Conservation (phyloP, 495 filamentous ascomycete genomes). For the Podospora sp. region DNA sequence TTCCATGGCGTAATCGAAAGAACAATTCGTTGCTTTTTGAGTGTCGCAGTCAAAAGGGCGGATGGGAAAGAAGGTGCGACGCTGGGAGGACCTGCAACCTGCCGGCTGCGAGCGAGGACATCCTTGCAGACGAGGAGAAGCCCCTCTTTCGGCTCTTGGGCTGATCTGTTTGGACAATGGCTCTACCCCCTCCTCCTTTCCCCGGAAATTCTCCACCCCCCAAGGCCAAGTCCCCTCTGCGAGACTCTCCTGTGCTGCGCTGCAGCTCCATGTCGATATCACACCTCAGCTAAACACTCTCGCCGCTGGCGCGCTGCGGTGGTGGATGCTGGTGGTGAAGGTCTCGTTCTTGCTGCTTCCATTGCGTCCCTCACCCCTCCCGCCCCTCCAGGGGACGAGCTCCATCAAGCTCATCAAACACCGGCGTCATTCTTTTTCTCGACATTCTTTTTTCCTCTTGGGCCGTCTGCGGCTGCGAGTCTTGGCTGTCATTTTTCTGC, state of each 20-base stretch:
- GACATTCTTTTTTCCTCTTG: neutral
- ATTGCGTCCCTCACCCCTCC: neutral
- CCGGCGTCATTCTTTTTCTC: neutral
- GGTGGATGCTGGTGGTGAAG: neutral
- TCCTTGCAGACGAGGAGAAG: constrained; percentile 12
- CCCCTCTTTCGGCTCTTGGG: constrained; percentile 13
- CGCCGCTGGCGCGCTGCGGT: neutral
- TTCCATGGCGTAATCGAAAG: constrained; percentile 38
- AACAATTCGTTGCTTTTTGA: constrained; percentile 29
- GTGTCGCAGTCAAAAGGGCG: constrained; percentile 4
- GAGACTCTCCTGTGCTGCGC: neutral
- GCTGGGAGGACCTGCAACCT: constrained; percentile 1
- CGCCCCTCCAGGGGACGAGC: neutral
- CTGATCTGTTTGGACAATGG: constrained; percentile 25
- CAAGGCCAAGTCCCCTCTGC: constrained; percentile 8
- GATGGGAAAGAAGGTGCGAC: constrained; percentile 11
- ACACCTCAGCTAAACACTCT: constrained; percentile 7
- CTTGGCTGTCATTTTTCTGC: constrained; percentile 7
- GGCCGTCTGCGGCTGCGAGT: neutral
- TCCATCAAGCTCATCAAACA: constrained; percentile 11
- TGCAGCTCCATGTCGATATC: constrained; percentile 26
- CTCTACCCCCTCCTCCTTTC: constrained; percentile 23
- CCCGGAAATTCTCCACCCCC: constrained; percentile 32
- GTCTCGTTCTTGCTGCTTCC: neutral
- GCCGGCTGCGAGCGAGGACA: constrained; percentile 2